Percentiles rank a stretch among this genome's conserved stretches.
These are phyloP conservation scores for Penicillium ochrochloron DNA, from an alignment of 495 filamentous ascomycete species.

Conservation along the genomic window DNA sequence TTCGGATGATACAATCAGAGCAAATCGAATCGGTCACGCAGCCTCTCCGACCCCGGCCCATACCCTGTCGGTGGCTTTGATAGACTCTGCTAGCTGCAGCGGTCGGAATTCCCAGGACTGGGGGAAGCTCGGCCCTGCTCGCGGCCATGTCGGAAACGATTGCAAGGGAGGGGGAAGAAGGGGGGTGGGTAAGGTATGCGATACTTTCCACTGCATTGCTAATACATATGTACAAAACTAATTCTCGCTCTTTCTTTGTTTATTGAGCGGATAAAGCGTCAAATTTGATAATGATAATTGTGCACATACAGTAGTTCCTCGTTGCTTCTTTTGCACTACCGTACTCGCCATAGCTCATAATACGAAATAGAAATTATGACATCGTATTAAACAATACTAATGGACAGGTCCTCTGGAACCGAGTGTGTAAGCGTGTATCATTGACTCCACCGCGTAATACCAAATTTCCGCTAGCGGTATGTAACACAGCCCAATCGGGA, in stretches of 20 bases:
- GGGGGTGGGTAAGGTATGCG: background rate
- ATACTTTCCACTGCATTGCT: background rate
- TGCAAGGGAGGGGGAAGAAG: background rate
- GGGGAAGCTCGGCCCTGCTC: slow-evolving; percentile 15
- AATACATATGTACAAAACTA: background rate
- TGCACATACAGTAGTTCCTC: background rate
- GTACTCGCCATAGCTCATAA: background rate
- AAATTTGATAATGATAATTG: background rate
- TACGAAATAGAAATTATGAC: background rate
- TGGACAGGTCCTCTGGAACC: background rate
- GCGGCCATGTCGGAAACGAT: background rate
- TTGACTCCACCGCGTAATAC: slow-evolving; percentile 11
- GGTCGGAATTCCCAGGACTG: slow-evolving; percentile 14
- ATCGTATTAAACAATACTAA: background rate
- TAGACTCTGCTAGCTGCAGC: slow-evolving; percentile 26
- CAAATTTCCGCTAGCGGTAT: slow-evolving; percentile 12
- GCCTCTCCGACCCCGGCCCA: slow-evolving; percentile 16
- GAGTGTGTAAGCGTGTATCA: background rate
- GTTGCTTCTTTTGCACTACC: slow-evolving; percentile 9
- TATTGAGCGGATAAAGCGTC: background rate
- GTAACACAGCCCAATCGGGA: slow-evolving; percentile 16
- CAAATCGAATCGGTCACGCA: slow-evolving; percentile 22
- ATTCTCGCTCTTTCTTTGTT: background rate
- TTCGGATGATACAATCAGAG: slow-evolving; percentile 14
- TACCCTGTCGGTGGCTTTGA: slow-evolving; percentile 30